Base-by-base conservation (phyloP, 345 rosid species). In the Dipteronia sinensis region DNA sequence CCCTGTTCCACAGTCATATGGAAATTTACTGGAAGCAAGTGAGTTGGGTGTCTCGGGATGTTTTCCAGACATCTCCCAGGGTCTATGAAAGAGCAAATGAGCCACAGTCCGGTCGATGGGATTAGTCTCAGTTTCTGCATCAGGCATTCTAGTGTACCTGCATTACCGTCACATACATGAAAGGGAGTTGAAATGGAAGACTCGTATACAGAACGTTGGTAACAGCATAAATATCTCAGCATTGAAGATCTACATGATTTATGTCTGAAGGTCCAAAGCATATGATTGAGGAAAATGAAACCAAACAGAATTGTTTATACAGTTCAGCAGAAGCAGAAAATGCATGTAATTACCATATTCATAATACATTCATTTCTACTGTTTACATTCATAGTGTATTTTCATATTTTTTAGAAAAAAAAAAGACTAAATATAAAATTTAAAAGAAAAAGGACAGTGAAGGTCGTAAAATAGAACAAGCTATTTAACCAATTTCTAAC, bases 91-190 rank as follows among this genome's bases (percentile, higher is more conserved):
- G 82, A 96, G 97, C 85, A 96, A 87, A 85, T 86, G 93, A 69
- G 98, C 99, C 70, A 96, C 92, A 42, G 87, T 83, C 67, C 98
- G 90, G 79, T 96, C 98, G 61, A 91, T 84, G 46, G 97, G 95
- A 76, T 96, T 96, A 75, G 97, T 96, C 85, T 88, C 93, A 49
- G 97, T 89, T 89, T 96, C 98, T 63, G 71, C 83, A 69, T 89
- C 93, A 67, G 90, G 80, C 83, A 89, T 85, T 83, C 67, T 80
- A 44, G 75, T 47, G 75, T 83, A 81, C 82, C 93, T 93, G 86
- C 68, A 69, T 79, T 16, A 81, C 62, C 72, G 38, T 68, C 46
- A 76, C 34, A 59, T 51, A 53, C 40, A 53, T 2, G 51, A n/a
- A 40, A 9, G 55, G 5, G 62, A 27, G 25, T 42, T 72, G 20